A percentile compares a stretch with the other conserved stretches of the same genome.
These are phyloP conservation scores for Phytophthora macrochlamydospora DNA, from an alignment of 352 stramenopile genomes.

Conservation along the genomic window DNA sequence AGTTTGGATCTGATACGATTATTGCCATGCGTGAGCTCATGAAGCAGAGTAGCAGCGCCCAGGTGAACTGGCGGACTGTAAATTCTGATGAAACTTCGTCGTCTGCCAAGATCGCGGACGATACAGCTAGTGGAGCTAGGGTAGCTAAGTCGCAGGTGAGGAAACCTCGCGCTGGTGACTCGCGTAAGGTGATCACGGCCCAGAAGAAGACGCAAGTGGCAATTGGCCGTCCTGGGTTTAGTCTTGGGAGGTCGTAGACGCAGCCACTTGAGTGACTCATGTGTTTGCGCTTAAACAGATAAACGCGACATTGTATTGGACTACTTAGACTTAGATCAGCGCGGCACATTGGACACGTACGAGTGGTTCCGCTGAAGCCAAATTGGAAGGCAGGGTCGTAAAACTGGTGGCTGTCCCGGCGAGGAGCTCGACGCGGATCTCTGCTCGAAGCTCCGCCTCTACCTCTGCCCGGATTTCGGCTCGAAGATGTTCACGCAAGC, in stretches of 20 bases:
- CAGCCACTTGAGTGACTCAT: background rate
- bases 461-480: too few relatives aligned
- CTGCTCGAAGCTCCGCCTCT: too few relatives aligned
- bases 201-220: constrained; percentile 81
- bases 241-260: constrained; percentile 68
- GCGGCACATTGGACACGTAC: too few relatives aligned
- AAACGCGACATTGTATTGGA: too few relatives aligned
- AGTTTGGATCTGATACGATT: constrained; percentile 88
- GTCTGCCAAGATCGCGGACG: constrained; percentile 6
- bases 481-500: too few relatives aligned
- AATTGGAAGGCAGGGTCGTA: too few relatives aligned
- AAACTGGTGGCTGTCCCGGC: too few relatives aligned
- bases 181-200: constrained; percentile 52
- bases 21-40: constrained; percentile 95
- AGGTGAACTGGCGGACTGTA: constrained; percentile 64
- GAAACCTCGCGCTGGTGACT: constrained; percentile 41
- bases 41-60: constrained; percentile 89
- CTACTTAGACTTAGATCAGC: too few relatives aligned
- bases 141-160: constrained; percentile 21
- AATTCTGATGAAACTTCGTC: constrained; percentile 3
- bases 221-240: constrained; percentile 83
- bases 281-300: too few relatives aligned
- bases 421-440: too few relatives aligned
- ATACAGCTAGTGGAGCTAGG: constrained; percentile 7
- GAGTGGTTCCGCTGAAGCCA: too few relatives aligned